Percentiles rank a stretch among this genome's conserved stretches.
phyloP scores from a whole-genome alignment of 495 filamentous ascomycete species.

The Parmelia sp. region DNA sequence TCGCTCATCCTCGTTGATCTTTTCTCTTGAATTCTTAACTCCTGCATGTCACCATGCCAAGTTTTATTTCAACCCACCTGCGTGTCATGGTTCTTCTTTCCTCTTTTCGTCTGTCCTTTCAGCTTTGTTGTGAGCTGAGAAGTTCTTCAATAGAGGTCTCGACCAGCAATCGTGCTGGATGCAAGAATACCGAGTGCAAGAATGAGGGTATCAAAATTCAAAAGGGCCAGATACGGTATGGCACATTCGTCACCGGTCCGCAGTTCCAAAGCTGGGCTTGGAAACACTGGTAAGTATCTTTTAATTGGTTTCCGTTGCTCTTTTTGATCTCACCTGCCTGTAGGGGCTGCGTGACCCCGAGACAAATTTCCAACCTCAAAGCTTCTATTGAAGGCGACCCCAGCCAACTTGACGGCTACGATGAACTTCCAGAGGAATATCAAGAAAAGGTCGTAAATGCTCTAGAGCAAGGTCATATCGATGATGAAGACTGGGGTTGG shows the following conservation, averaged over 20 bases:
- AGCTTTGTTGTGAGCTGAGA: not conserved
- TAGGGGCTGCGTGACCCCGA: slow-evolving; percentile 78
- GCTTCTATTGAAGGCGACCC: slow-evolving; percentile 38
- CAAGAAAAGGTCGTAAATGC: slow-evolving; percentile 58
- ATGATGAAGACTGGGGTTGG: slow-evolving; percentile 70
- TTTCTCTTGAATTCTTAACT: no score
- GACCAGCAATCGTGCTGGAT: slow-evolving; percentile 56
- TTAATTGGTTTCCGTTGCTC: slow-evolving; percentile 7
- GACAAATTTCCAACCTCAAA: slow-evolving; percentile 50
- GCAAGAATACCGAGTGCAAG: slow-evolving; percentile 63
- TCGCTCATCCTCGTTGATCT: not conserved
- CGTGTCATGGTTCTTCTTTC: not conserved
- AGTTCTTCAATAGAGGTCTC: slow-evolving; percentile 48
- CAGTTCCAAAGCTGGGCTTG: slow-evolving; percentile 52
- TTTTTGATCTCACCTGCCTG: slow-evolving; percentile 5
- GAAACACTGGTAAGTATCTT: slow-evolving; percentile 65
- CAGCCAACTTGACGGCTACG: slow-evolving; percentile 60
- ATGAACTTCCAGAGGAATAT: slow-evolving; percentile 56
- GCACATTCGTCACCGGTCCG: slow-evolving; percentile 53
- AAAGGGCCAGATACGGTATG: slow-evolving; percentile 70
- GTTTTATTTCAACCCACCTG: not conserved
- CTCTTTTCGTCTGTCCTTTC: not conserved
- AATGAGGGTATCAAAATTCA: slow-evolving; percentile 56
- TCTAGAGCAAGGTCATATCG: slow-evolving; percentile 63
- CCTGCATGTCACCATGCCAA: not conserved